Evolutionary conservation across 768 basidiomycete genomes (phyloP), one percentile per base, ranked within the genome.

Genomic region (Gelatoporia subvermispora): DNA sequence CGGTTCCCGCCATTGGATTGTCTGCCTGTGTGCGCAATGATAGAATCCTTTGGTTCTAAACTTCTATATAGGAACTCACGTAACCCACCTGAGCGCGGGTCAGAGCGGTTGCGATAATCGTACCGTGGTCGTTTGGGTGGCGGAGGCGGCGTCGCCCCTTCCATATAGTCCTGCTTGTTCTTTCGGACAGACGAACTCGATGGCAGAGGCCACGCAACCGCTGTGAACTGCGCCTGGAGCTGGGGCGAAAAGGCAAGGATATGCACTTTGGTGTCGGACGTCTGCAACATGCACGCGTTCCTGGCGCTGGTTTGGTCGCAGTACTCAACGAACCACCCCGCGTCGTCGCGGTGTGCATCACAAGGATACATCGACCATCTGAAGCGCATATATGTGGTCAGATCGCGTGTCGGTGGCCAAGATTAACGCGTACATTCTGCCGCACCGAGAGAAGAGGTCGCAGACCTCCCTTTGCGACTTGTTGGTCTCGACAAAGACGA

Each of bases 401-500:
- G n/a, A 47, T 36, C 21, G 41, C 41, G 17, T 53, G 54, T 25
- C 16, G 22, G 43, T 20, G 23, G 17, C 10, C 37, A 8, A 55
- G 37, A 44, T 15, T 15, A 20, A 10, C 2, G 47, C 61, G 25
- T 11, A 63, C 62, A 63, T 58, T 23, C 55, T 35, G 8, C 62
- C 62, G 13, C 48, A 60, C 17, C 34, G 45, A 2, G 45, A 23
- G 48, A 58, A 56, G 1, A 43, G 41, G 13, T 42, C 18, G 5
- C 45, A 47, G 0, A 61, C 37, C 2, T 59, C 44, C 7, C 45
- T 43, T 13, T 38, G 41, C 15, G 67, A 66, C 16, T 53, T 65
- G 37, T 53, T 15, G 3, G 60, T 56, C 18, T 59, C 59, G 45
- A 63, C 37, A 44, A 55, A 51, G 63, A 71, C 41, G 59, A 67